Evolutionary conservation across 768 basidiomycete species (phyloP), one percentile per base, ranked within the genome.

Genomic region (Boletus rufocinnamomeus): DNA sequence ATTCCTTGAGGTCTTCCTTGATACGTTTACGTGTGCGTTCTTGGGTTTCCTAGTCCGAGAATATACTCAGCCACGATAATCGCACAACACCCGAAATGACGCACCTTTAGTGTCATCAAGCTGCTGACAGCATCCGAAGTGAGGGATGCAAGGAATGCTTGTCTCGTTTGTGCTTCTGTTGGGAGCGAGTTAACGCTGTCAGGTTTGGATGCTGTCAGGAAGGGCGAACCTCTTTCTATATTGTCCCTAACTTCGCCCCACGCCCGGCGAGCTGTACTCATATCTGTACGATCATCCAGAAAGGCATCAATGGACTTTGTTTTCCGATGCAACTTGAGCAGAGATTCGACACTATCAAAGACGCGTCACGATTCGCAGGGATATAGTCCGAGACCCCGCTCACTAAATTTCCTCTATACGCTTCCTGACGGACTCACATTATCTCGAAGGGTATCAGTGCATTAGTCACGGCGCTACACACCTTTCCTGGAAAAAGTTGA

Each of bases 1-100:
- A 91, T 10, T 85, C 85, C 72, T 93, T 94, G 55, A 95, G 73
- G 69, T 95, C 94, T 67, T 96, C 94, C 70, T 90, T 93, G 71
- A 97, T 89, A 28, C 92, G 86, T 69, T 92, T 91, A 48, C 91
- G 82, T n/a, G 93, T 95, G 38, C 95, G 84, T 54, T 93, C 91
- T 76, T 96, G 94, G 13, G 88, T 89, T 64, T 95, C 93, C 92
- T 94, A 59, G 17, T 25, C 6, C 14, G 13, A n/a, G n/a, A 37
- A 50, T 16, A 10, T 19, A 57, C 40, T 58, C 56, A 58, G 54
- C 53, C 13, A 32, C 13, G 34, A 38, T 40, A 8, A 55, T 34
- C 21, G 6, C 35, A 23, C 47, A 25, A 34, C n/a, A n/a, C 35
- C 34, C 51, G 14, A 21, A 23, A 3, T 44, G 47, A 56, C 68